A percentile compares a stretch with the other conserved stretches of the same genome.
phyloP scores from a whole-genome alignment of 1,139 yeast species.

The Pichia norvegensis region DNA sequence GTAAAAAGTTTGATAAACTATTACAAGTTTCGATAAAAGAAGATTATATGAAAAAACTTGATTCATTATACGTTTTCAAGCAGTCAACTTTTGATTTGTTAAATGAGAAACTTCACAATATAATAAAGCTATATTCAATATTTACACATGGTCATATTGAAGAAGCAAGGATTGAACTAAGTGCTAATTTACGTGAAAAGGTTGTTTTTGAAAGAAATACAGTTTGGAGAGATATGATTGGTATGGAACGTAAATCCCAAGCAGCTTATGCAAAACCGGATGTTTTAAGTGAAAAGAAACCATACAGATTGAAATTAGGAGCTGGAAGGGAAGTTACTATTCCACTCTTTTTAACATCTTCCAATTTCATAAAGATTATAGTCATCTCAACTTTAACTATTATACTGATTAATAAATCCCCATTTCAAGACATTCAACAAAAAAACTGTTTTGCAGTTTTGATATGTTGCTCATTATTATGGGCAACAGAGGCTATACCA shows the following conservation, averaged over 20 bases:
- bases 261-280: constrained; percentile 35
- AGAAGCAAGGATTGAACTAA: constrained; percentile 57
- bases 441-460: constrained; percentile 75
- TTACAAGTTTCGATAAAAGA: constrained; percentile 53
- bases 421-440: constrained; percentile 62
- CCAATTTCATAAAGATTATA: constrained; percentile 33
- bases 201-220: constrained; percentile 96
- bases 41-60: constrained; percentile 37
- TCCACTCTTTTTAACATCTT: constrained; percentile 19
- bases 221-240: constrained; percentile 95
- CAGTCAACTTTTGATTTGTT: constrained; percentile 39
- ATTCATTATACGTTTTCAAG: constrained; percentile 38
- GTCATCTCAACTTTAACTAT: constrained; percentile 38
- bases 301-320: constrained; percentile 20
- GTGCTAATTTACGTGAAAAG: constrained; percentile 77
- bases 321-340: constrained; percentile 21
- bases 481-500: constrained; percentile 95
- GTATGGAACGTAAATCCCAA: constrained; percentile 67
- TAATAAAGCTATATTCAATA: constrained; percentile 44
- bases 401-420: constrained; percentile 45
- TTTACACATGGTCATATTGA: constrained; percentile 39
- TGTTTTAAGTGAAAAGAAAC: constrained; percentile 16
- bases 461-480: constrained; percentile 67
- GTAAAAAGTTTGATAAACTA: constrained; percentile 86
- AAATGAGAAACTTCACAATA: constrained; percentile 40